phyloP scores from a whole-genome alignment of 148 eudicot genomes.

The Nyssa sinensis region DNA sequence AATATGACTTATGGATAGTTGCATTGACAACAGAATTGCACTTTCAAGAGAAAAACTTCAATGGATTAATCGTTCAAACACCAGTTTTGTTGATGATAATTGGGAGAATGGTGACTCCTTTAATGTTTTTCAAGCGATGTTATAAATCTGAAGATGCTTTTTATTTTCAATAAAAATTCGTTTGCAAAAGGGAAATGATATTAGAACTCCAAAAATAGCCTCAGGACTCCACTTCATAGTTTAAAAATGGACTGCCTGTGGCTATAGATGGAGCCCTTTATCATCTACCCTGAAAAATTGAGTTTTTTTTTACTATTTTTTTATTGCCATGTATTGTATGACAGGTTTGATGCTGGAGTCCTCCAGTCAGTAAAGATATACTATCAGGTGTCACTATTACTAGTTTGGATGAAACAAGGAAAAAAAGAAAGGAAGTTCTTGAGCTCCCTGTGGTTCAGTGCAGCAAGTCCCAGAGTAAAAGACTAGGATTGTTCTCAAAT shows the following conservation, averaged over 20 bases:
- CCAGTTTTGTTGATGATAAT: too few relatives aligned
- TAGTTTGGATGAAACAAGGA: conserved; percentile 15
- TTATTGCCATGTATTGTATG: neutral
- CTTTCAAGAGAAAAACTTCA: too few relatives aligned
- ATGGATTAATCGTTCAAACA: too few relatives aligned
- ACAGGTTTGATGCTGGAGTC: conserved; percentile 20
- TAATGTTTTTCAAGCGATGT: neutral
- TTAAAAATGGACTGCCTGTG: neutral
- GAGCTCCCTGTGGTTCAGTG: conserved; percentile 12
- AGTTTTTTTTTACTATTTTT: neutral
- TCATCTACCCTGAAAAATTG: neutral
- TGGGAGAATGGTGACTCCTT: too few relatives aligned
- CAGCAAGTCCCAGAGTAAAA: conserved; percentile 14
- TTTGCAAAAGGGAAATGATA: too few relatives aligned
- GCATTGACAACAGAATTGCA: too few relatives aligned
- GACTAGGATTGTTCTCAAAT: conserved; percentile 9
- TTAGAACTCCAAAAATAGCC: neutral
- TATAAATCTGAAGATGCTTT: too few relatives aligned
- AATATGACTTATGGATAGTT: neutral
- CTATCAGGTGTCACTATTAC: conserved; percentile 10
- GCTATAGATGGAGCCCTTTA: neutral
- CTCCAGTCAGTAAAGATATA: conserved; percentile 9
- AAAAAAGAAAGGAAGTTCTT: conserved; percentile 1
- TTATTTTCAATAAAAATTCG: neutral
- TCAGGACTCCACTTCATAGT: too few relatives aligned